Evolutionary conservation across 129 eudicot species (phyloP), one percentile per base, ranked within the genome.

Genomic region (Ambrosia trifida): DNA sequence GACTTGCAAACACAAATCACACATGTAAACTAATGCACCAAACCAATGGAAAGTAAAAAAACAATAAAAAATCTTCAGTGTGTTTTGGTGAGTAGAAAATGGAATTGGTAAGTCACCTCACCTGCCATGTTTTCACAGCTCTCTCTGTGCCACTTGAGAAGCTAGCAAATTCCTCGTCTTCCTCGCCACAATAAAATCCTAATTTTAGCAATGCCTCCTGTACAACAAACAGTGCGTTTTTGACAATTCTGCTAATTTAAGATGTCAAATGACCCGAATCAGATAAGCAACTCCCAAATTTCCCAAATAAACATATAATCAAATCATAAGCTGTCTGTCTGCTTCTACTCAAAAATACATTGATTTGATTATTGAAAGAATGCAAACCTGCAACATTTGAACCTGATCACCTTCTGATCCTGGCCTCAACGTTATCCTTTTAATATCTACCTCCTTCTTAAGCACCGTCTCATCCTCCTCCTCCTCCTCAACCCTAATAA

Each of bases 81-180:
- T 36, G 0, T 4, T 36, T 56, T 28, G 24, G 3, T 56, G 35
- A 56, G 10, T 24, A 56, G 62, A 56, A 56, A 56, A 28, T 51
- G 57, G 11, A 2, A 51, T 17, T 51, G 9, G 36, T 57, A n/a
- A 10, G 46, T 77, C 65, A 93, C 98, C 86, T 77, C 65, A 93
- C 98, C 86, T 93, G 98, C 98, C 98, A 93, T 69, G 98, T 93
- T 83, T 93, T 93, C 13, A 93, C 95, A 63, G 98, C 98, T 40
- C 95, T 84, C 68, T 89, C 92, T 8, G 98, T 93, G 64, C 98
- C 98, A 71, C 84, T 85, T 47, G 96, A 66, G 78, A 89, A 89
- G 81, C 79, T 82, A 46, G 87, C 80, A 72, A 40, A 89, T 72
- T 93, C 98, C 70, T 76, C 83, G 35, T 93, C 98, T 78, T 93